Base-by-base conservation (phyloP, 192 early-diverging fungal species). In the Backusella westeae region DNA sequence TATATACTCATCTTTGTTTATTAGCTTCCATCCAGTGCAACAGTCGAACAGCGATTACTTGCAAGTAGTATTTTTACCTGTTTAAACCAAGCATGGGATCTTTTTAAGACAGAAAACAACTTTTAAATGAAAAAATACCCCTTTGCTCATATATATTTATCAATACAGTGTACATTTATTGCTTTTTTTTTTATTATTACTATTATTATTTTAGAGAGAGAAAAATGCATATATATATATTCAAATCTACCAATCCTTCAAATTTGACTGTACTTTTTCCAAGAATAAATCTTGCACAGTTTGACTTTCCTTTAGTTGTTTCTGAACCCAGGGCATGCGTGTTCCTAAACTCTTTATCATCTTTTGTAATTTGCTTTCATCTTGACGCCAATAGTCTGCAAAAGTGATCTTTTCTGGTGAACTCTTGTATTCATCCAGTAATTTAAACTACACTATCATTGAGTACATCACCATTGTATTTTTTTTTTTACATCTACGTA, bases 51-150 rank as follows among this genome's bases (percentile, higher is more conserved):
- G 74, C 78, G 84, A 34, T 88, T 98, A 91, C 85, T 98, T 36
- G 97, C 98, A 34, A 92, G 91, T 67, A 88, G 88, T 52, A 94
- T 98, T 17, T 99, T 99, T 79, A 88, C 89, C 72, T 84, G 88
- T 2, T 83, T 99, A 46, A 99, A 99, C 81, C 90, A 95, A 85
- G 97, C 95, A 7, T 99, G 96, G 96, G 96, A 98, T 76, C 79
- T 85, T 6, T 99, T 98, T 82, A 98, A 96, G 83, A 80, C 77
- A 15, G 91, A 96, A 77, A 96, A 96, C 71, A 36, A 36, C 10
- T 38, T 77, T 12, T 81, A 77, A 67, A 34, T 29, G 49, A 71
- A 26, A 17, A 49, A 63, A 63, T 63, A 63, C 56, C 56, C 56
- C 12, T 26, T 63, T 63, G 9, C 21, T 7, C 53, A 53, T n/a